These are phyloP conservation scores for Zygoascus tannicola DNA, from an alignment of 805 yeast species.

Conservation along the genomic window DNA sequence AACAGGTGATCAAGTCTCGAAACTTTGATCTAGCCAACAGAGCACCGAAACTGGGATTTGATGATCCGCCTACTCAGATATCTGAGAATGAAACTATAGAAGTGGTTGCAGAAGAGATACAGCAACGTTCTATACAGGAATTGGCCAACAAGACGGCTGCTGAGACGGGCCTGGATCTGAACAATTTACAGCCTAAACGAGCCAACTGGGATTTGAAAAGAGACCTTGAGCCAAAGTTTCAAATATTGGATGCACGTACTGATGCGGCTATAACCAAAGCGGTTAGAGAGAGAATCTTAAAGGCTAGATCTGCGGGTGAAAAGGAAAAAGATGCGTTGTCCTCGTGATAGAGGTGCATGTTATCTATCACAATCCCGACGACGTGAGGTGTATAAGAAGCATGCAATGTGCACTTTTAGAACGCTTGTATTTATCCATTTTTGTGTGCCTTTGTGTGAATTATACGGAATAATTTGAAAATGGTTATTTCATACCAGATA, in stretches of 20 bases:
- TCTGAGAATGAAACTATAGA: slow-evolving; percentile 31
- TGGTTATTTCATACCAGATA: not conserved
- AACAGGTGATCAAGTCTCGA: slow-evolving; percentile 10
- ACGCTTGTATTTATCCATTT: too few relatives aligned
- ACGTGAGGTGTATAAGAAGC: too few relatives aligned
- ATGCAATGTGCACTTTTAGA: too few relatives aligned
- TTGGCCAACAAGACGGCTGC: slow-evolving; percentile 13
- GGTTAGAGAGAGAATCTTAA: slow-evolving; percentile 30
- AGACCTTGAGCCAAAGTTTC: slow-evolving; percentile 33
- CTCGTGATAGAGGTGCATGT: too few relatives aligned
- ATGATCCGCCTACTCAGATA: slow-evolving; percentile 20
- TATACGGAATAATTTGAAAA: too few relatives aligned
- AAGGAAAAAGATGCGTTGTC: too few relatives aligned
- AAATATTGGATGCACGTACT: slow-evolving; percentile 34
- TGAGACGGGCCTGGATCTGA: slow-evolving; percentile 14
- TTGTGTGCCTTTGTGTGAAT: too few relatives aligned
- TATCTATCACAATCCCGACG: too few relatives aligned
- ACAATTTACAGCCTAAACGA: slow-evolving; percentile 21
- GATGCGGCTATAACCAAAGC: slow-evolving; percentile 33
- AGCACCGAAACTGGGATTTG: slow-evolving; percentile 23
- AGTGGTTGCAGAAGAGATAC: slow-evolving; percentile 26
- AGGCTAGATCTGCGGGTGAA: not conserved
- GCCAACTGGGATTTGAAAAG: slow-evolving; percentile 32
- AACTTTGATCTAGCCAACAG: slow-evolving; percentile 24
- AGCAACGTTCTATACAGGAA: slow-evolving; percentile 23